Percentiles rank a stretch among this genome's conserved stretches.
phyloP scores from a whole-genome alignment of 2,329 filamentous ascomycete species.

The Aureobasidium sp. region DNA sequence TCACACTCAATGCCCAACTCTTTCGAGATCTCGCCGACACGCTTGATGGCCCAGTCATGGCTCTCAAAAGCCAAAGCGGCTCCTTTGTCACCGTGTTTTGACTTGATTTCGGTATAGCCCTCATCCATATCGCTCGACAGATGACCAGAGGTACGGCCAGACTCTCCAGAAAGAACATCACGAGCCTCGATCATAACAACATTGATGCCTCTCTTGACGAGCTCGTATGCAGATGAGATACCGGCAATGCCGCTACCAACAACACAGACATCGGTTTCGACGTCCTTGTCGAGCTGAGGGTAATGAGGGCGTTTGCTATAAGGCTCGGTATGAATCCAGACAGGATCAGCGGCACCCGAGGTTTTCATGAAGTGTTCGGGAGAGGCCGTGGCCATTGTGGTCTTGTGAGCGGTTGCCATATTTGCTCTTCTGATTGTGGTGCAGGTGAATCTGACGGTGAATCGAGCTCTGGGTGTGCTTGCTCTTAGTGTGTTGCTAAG shows the following conservation, averaged over 20 bases:
- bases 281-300: constrained; percentile 35
- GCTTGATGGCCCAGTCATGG: constrained; percentile 48
- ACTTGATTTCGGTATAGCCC: constrained; percentile 44
- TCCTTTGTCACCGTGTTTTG: constrained; percentile 46
- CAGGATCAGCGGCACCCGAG: constrained; percentile 45
- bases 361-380: constrained; percentile 38
- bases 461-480: background rate
- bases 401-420: constrained; percentile 19
- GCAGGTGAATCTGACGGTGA: background rate
- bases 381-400: constrained; percentile 9
- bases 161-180: constrained; percentile 49
- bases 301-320: constrained; percentile 41
- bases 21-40: constrained; percentile 44
- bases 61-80: constrained; percentile 47
- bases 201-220: constrained; percentile 43
- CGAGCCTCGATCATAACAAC: constrained; percentile 50
- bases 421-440: constrained; percentile 7
- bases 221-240: constrained; percentile 47
- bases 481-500: constrained; percentile 1
- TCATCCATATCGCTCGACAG: constrained; percentile 50
- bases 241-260: constrained; percentile 50
- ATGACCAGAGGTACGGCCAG: constrained; percentile 49
- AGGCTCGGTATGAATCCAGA: constrained; percentile 47
- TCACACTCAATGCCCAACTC: constrained; percentile 50
- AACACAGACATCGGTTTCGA: constrained; percentile 45